Percentiles rank a stretch among this genome's conserved stretches.
phyloP scores from a whole-genome alignment of 2,329 filamentous ascomycete species.

The Aspergillus spinulosporus region DNA sequence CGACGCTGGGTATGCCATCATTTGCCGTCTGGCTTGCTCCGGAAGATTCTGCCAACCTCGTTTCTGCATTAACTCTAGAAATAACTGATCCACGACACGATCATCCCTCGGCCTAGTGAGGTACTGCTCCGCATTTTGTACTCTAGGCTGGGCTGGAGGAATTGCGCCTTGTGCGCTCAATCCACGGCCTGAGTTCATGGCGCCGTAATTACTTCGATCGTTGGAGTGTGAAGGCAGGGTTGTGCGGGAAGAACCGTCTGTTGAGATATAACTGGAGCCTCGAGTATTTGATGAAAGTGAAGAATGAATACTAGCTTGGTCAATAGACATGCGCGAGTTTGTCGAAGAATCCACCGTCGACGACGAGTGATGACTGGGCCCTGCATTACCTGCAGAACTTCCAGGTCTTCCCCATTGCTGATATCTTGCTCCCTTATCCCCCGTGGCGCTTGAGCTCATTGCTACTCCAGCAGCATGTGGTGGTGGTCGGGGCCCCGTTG shows the following conservation, averaged over 20 bases:
- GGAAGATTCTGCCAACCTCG: conserved; percentile 96
- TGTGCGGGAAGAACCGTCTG: conserved; percentile 52
- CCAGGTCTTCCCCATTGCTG: conserved; percentile 72
- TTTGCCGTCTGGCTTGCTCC: conserved; percentile 89
- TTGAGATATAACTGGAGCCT: conserved; percentile 57
- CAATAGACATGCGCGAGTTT: conserved; percentile 59
- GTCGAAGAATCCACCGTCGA: conserved; percentile 54
- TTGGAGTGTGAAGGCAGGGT: conserved; percentile 40
- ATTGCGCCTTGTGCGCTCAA: conserved; percentile 33
- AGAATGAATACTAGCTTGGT: conserved; percentile 66
- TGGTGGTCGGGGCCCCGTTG: conserved; percentile 62
- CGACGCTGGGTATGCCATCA: conserved; percentile 88
- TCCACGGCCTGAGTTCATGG: conserved; percentile 29
- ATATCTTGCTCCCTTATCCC: conserved; percentile 67
- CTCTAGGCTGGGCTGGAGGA: conserved; percentile 33
- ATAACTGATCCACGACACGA: conserved; percentile 83
- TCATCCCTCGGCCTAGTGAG: conserved; percentile 56
- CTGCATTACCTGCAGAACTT: conserved; percentile 56
- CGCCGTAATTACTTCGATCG: conserved; percentile 35
- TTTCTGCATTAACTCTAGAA: conserved; percentile 92
- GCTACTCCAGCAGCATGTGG: conserved; percentile 54
- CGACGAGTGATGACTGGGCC: conserved; percentile 60
- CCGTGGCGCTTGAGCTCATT: conserved; percentile 70
- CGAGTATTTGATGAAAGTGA: conserved; percentile 60
- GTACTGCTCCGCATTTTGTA: conserved; percentile 37